Evolutionary conservation across 1,139 yeast genomes (phyloP).

Genomic region (Hyphopichia pseudoburtonii): DNA sequence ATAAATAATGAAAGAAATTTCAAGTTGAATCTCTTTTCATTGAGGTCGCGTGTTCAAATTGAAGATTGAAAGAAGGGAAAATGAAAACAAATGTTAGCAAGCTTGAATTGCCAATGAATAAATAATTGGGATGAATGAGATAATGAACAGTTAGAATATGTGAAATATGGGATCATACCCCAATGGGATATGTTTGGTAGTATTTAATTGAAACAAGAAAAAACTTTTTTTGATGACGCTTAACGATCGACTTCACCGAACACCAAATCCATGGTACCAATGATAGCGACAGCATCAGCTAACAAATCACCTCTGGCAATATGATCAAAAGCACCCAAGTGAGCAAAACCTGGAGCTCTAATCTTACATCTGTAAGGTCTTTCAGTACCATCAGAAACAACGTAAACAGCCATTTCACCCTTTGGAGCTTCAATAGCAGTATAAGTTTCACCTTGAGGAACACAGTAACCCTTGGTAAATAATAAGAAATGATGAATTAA

Average conservation of each 20-base stretch:
- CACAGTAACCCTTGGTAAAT: conserved; percentile 86
- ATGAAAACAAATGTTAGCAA: too few species aligned
- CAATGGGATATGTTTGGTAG: background rate
- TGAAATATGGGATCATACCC: too few species aligned
- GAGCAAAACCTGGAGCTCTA: conserved; percentile 92
- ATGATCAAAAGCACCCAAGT: conserved; percentile 84
- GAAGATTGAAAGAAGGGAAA: too few species aligned
- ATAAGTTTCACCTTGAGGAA: conserved; percentile 89
- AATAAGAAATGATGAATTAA: conserved; percentile 85
- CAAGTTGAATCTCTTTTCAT: too few species aligned
- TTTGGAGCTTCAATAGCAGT: conserved; percentile 93
- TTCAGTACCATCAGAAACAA: conserved; percentile 86
- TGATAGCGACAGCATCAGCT: conserved; percentile 92
- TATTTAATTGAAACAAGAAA: background rate
- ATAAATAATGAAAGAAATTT: too few species aligned
- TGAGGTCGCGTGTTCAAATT: too few species aligned
- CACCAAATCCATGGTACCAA: conserved; percentile 94
- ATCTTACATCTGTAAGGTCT: conserved; percentile 92
- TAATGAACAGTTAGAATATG: too few species aligned
- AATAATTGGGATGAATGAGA: too few species aligned
- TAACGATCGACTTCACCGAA: conserved; percentile 93
- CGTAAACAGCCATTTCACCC: conserved; percentile 93
- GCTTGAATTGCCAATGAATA: too few species aligned
- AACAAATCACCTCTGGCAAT: conserved; percentile 82
- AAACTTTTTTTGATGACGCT: conserved; percentile 9